Conservation (phyloP, 495 filamentous ascomycete genomes). For the Penicillium maclennaniae region DNA sequence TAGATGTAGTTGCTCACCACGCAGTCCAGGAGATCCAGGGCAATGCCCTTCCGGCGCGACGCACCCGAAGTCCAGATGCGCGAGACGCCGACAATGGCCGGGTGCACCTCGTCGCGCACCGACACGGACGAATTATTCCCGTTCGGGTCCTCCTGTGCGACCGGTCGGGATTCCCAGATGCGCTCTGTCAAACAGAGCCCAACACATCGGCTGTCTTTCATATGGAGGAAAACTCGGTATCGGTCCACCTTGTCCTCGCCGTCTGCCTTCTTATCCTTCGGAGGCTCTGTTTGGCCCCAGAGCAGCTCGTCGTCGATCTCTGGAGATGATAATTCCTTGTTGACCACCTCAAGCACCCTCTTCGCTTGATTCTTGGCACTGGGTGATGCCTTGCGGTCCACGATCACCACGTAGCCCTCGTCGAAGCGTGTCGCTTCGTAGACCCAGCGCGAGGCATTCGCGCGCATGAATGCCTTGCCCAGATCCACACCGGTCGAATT, state of each 20-base stretch:
- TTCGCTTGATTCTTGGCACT: slow-evolving; percentile 54
- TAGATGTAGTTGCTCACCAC: slow-evolving; percentile 62
- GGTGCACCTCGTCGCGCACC: slow-evolving; percentile 34
- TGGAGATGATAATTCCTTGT: slow-evolving; percentile 61
- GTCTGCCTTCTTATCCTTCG: slow-evolving; percentile 30
- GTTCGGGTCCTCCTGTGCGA: slow-evolving; percentile 32
- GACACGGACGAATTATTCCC: slow-evolving; percentile 45
- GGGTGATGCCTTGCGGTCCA: slow-evolving; percentile 51
- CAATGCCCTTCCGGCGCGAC: slow-evolving; percentile 58
- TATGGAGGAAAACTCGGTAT: slow-evolving; percentile 62
- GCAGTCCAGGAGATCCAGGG: slow-evolving; percentile 57
- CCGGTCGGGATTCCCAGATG: slow-evolving; percentile 54
- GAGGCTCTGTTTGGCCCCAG: slow-evolving; percentile 52
- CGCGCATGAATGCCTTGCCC: slow-evolving; percentile 51
- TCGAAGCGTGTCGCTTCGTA: slow-evolving; percentile 44
- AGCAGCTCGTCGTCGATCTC: slow-evolving; percentile 55
- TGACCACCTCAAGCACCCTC: slow-evolving; percentile 64
- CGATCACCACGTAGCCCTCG: slow-evolving; percentile 53
- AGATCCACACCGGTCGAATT: slow-evolving; percentile 63
- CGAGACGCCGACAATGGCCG: slow-evolving; percentile 63
- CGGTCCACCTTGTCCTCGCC: slow-evolving; percentile 47
- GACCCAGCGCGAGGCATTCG: slow-evolving; percentile 44
- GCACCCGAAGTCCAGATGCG: slow-evolving; percentile 67
- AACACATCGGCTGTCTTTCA: slow-evolving; percentile 60
- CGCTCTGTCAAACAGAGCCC: slow-evolving; percentile 64